phyloP scores from a whole-genome alignment of 306 rosid species.

The Medicago truncatula region DNA sequence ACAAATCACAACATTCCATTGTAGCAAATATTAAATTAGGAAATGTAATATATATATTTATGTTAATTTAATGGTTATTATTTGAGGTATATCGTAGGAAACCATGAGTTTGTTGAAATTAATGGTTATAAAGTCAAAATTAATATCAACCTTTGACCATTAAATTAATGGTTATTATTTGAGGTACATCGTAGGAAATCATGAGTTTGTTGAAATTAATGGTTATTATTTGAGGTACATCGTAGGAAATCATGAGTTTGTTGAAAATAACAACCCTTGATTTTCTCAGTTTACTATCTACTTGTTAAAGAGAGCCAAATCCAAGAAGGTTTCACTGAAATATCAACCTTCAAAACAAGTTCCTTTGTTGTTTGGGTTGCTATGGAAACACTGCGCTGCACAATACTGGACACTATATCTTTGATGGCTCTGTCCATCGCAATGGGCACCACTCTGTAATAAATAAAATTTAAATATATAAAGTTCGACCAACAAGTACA shows the following conservation, averaged over 20 bases:
- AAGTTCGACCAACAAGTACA: conserved; percentile 32
- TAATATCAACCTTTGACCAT: background rate
- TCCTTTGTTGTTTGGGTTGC: conserved; percentile 99
- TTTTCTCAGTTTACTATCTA: background rate
- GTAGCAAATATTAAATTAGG: conserved; percentile 9
- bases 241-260: background rate
- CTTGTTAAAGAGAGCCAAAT: background rate
- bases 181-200: background rate
- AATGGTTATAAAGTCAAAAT: background rate
- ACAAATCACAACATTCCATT: conserved; percentile 15
- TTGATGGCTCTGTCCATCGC: conserved; percentile 98
- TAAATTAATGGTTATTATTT: background rate
- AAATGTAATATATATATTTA: background rate
- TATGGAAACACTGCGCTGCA: conserved; percentile 97
- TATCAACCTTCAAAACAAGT: conserved; percentile 89
- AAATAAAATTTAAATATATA: background rate
- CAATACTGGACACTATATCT: conserved; percentile 82
- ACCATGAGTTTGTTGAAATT: conserved; percentile 1
- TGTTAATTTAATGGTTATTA: background rate
- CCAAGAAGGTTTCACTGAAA: conserved; percentile 16
- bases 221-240: background rate
- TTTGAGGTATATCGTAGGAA: background rate
- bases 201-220: background rate
- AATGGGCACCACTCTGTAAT: conserved; percentile 77
- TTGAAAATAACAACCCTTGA: conserved; percentile 19